Conservation (phyloP, 2,329 filamentous ascomycete species). For the Aaosphaeria arxii region DNA sequence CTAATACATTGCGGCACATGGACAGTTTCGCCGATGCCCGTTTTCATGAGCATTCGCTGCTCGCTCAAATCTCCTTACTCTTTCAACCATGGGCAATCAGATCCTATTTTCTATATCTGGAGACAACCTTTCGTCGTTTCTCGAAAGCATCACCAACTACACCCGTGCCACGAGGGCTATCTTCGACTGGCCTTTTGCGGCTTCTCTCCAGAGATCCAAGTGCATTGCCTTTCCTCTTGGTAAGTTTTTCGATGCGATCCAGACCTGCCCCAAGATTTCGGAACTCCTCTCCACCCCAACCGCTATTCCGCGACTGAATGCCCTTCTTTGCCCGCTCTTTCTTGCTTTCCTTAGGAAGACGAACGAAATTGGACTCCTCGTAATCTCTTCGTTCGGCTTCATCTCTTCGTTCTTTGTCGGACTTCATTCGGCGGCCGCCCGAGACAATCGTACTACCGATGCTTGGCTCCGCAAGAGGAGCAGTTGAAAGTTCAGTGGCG, state of each 20-base stretch:
- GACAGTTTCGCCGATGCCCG: too few species aligned
- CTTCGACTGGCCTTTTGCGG: conserved; percentile 73
- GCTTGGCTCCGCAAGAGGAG: conserved; percentile 80
- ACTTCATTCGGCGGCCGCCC: conserved; percentile 77
- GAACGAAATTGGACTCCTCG: conserved; percentile 89
- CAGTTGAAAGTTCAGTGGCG: conserved; percentile 74
- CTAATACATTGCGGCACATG: too few species aligned
- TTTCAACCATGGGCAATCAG: not conserved
- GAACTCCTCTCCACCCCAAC: conserved; percentile 94
- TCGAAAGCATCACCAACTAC: conserved; percentile 70
- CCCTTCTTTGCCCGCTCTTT: conserved; percentile 72
- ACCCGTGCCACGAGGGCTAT: conserved; percentile 67
- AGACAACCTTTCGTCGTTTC: conserved; percentile 40
- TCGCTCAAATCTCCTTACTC: too few species aligned
- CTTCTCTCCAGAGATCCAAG: conserved; percentile 71
- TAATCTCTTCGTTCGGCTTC: conserved; percentile 80
- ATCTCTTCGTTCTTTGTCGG: conserved; percentile 68
- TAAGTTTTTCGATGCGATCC: conserved; percentile 81
- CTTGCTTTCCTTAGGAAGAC: conserved; percentile 82
- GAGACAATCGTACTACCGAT: conserved; percentile 86
- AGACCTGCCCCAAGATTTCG: conserved; percentile 78
- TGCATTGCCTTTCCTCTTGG: conserved; percentile 60
- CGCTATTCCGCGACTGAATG: conserved; percentile 43
- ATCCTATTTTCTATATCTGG: conserved; percentile 22
- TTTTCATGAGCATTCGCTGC: too few species aligned